These are phyloP conservation scores for Xylaria sp. DNA, from an alignment of 2,329 filamentous ascomycete species.

Conservation along the genomic window DNA sequence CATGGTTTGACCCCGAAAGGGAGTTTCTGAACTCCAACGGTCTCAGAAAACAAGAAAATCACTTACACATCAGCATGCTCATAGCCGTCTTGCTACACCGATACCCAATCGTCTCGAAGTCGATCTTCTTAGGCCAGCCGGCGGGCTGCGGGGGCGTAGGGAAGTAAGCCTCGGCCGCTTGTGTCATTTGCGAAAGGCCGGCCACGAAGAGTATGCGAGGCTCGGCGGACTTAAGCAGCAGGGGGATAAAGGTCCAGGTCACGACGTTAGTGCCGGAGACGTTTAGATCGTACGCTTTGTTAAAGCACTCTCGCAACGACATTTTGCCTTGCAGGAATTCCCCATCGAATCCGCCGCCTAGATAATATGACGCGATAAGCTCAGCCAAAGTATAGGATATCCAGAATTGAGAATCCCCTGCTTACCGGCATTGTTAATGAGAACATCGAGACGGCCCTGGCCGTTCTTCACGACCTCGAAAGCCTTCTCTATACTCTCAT, in stretches of 20 bases:
- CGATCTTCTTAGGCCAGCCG: conserved; percentile 56
- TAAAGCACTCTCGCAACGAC: conserved; percentile 56
- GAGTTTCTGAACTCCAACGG: too few species aligned
- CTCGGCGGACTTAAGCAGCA: conserved; percentile 58
- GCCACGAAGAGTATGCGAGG: conserved; percentile 63
- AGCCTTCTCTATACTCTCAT: conserved; percentile 56
- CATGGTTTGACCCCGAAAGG: too few species aligned
- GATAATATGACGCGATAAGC: not conserved
- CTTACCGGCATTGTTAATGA: conserved; percentile 69
- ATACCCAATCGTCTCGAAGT: conserved; percentile 47
- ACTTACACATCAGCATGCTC: conserved; percentile 59
- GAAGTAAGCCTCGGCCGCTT: conserved; percentile 46
- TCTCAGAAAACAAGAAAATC: too few species aligned
- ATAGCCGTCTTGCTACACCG: conserved; percentile 56
- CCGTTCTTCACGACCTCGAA: conserved; percentile 56
- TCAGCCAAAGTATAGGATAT: not conserved
- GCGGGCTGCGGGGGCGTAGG: conserved; percentile 42
- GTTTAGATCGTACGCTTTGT: conserved; percentile 62
- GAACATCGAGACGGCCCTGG: conserved; percentile 60
- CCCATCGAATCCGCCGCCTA: conserved; percentile 58
- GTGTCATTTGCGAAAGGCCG: conserved; percentile 55
- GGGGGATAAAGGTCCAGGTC: conserved; percentile 55
- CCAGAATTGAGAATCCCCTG: not conserved
- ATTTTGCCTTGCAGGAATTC: conserved; percentile 45
- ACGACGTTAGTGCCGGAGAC: conserved; percentile 58